Evolutionary conservation across 164 flowering plant species (phyloP), one percentile per base, ranked within the genome.

Genomic region (Stephania cephalantha): DNA sequence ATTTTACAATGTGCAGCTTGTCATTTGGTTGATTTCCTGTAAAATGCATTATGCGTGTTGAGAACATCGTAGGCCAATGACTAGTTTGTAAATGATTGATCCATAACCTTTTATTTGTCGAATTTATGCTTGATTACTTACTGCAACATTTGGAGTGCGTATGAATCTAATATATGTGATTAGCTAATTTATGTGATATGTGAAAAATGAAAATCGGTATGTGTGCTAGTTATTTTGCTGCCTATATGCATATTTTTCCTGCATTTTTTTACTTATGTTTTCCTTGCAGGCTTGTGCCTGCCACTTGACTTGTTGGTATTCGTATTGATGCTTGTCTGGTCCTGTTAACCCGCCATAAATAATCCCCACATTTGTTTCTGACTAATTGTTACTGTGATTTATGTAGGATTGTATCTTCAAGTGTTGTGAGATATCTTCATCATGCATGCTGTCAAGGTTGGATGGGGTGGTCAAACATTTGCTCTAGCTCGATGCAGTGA

Each of bases 381-480:
- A 2, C 44, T 61, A 73, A 61, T 73, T 11, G 63, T 78, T 42
- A 22, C n/a, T 71, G 42, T 69, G 48, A 17, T 68, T 2, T 44
- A 12, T 66, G 44, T 71, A 78, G 80, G 77, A 74, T 64, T 35
- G 30, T 22, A 18, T 66, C 46, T 46, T 50, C 70, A 68, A 67
- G 44, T 58, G 68, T 68, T 70, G 81, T 70, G 72, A 71, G 73
- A 46, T 71, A 78, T 78, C 17, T 72, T 52, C 76, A 71, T 55
- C 75, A 93, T 95, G 99, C 83, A 91, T 78, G 81, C 88, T 12
- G 44, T 87, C 70, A 95, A 86, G 83, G 90, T 86, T 73, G 82
- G 88, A 64, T 92, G 89, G 92, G 86, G 82, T 73, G 92, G 93
- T 72, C 93, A 85, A 81, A 84, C 94, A 66, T 90, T 88, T 87